A percentile compares a stretch with the other conserved stretches of the same genome.
These are phyloP conservation scores for Paramyrothecium roridum DNA, from an alignment of 2,329 filamentous ascomycete genomes.

Conservation along the genomic window DNA sequence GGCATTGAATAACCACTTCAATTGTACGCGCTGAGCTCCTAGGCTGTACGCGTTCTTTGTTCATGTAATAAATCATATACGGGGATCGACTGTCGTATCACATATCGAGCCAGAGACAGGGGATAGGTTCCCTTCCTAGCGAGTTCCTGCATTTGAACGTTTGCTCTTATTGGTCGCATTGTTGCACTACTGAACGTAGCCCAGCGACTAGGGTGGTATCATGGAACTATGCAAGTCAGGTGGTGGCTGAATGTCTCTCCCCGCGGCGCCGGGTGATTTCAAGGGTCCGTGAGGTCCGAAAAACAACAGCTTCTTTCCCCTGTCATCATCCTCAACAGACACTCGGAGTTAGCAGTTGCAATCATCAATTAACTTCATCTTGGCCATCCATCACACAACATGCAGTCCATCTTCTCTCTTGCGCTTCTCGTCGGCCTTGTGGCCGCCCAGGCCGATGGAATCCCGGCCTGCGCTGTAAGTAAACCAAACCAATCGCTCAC, in stretches of 20 bases:
- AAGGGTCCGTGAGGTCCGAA: too few species aligned
- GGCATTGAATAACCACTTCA: too few species aligned
- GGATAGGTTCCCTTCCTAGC: too few species aligned
- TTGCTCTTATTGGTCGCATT: neutral
- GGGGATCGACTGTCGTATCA: too few species aligned
- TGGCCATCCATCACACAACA: slow-evolving; percentile 14
- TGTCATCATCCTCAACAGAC: neutral
- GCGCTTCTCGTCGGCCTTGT: slow-evolving; percentile 26
- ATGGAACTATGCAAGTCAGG: neutral
- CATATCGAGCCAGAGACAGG: too few species aligned
- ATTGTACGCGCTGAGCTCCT: too few species aligned
- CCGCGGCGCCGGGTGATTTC: neutral
- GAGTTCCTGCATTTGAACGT: neutral
- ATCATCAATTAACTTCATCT: neutral
- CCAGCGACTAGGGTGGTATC: neutral
- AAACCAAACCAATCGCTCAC: neutral
- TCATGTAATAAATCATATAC: too few species aligned
- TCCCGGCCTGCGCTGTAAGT: slow-evolving; percentile 37
- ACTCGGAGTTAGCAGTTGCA: too few species aligned
- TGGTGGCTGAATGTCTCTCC: neutral
- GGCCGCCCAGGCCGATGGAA: slow-evolving; percentile 26
- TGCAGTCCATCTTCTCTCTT: slow-evolving; percentile 31
- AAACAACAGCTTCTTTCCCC: too few species aligned
- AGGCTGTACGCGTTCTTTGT: too few species aligned
- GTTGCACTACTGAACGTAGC: neutral